phyloP scores from a whole-genome alignment of 495 filamentous ascomycete species.

The Monascus purpureus region DNA sequence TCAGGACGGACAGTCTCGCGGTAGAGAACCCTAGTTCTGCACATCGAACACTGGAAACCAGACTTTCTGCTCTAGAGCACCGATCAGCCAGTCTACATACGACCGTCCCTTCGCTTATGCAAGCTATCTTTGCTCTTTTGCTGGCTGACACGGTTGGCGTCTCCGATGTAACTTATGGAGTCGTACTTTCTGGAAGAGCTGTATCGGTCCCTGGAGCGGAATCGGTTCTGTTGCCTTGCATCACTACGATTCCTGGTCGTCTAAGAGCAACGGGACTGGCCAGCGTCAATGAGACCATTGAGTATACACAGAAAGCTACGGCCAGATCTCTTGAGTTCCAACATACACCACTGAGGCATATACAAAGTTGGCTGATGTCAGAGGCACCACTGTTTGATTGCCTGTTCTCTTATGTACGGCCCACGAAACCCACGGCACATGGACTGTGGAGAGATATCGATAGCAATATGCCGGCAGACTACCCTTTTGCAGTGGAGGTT shows the following conservation, averaged over 20 bases:
- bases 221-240: conserved; percentile 67
- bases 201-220: conserved; percentile 44
- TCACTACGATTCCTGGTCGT: conserved; percentile 77
- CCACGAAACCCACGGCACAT: conserved; percentile 4
- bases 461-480: conserved; percentile 19
- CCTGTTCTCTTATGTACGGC: conserved; percentile 22
- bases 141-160: conserved; percentile 22
- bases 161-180: conserved; percentile 28
- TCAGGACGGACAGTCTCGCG: conserved; percentile 8
- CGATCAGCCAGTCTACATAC: conserved; percentile 14
- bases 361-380: conserved; percentile 30
- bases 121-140: conserved; percentile 29
- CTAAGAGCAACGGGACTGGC: conserved; percentile 22
- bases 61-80: conserved; percentile 12
- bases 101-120: conserved; percentile 19
- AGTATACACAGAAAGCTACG: conserved; percentile 22
- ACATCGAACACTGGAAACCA: conserved; percentile 8
- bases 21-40: conserved; percentile 6
- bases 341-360: conserved; percentile 29
- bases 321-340: conserved; percentile 30
- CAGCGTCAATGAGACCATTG: conserved; percentile 21
- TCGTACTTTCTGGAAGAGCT: conserved; percentile 31
- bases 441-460: conserved; percentile 17
- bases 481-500: conserved; percentile 20
- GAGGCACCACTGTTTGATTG: conserved; percentile 28